These are phyloP conservation scores for Spergularia marina DNA, from an alignment of 148 eudicot species.

Conservation along the genomic window DNA sequence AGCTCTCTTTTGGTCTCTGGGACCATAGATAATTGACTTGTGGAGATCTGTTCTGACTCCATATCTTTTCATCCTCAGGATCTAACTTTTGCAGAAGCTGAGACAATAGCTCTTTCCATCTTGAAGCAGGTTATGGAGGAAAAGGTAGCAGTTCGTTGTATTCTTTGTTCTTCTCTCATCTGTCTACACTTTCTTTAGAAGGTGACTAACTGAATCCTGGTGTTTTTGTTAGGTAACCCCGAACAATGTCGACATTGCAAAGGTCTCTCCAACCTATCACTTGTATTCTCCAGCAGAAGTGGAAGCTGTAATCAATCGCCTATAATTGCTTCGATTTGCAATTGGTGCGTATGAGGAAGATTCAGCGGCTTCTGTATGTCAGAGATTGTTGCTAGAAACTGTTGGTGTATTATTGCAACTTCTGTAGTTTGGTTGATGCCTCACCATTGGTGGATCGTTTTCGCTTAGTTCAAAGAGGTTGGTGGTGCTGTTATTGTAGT, in stretches of 20 bases:
- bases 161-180: background rate
- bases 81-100: constrained; percentile 82
- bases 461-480: background rate
- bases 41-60: background rate
- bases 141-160: constrained; percentile 46
- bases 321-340: constrained; percentile 27
- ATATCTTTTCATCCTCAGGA: constrained; percentile 47
- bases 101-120: constrained; percentile 90
- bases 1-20: background rate
- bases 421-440: background rate
- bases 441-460: background rate
- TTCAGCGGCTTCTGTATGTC: background rate
- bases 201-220: background rate
- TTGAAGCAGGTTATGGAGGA: constrained; percentile 99
- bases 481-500: background rate
- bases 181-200: background rate
- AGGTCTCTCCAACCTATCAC: constrained; percentile 91
- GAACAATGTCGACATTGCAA: constrained; percentile 95
- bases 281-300: constrained; percentile 89
- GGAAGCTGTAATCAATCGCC: constrained; percentile 79
- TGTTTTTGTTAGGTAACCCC: constrained; percentile 72
- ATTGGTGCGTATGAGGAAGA: background rate
- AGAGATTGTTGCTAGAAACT: constrained; percentile 5
- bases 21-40: background rate
- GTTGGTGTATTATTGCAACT: constrained; percentile 4